Base-by-base conservation (phyloP, 2,329 filamentous ascomycete species). In the Hypoxylon sp. region DNA sequence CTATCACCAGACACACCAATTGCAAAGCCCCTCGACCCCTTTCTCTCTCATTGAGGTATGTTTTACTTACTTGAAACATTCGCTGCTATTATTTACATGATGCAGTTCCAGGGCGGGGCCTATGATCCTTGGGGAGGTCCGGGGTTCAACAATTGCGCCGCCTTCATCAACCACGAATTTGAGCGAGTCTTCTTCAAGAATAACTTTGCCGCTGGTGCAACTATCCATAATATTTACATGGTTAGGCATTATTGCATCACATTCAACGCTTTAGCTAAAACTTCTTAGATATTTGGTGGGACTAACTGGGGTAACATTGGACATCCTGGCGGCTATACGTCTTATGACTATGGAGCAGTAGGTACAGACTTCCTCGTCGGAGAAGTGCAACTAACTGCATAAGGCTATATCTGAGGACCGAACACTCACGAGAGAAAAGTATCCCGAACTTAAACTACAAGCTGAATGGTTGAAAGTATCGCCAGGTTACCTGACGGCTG, bases 301-400 rank as follows among this genome's bases (percentile, higher is more conserved):
- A 92, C 89, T 0, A 94, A 93, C 64, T 93, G 89, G 89, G 89
- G 89, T 0, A 91, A 91, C 54, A 71, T 90, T 3, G 87, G 88
- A 0, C 83, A 90, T 59, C 79, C 86, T 4, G 84, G 83, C 11
- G 84, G 79, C 2, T 86, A 85, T 53, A 84, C 81, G 0, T 79
- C 76, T 0, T 81, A 81, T 42, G 80, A 82, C 55, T 82, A 81
- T 30, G 78, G 73, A 3, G 72, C 76, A 6, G 75, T 78, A 8
- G 89, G 93, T 49, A 76, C 78, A 1, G 4, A 32, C 2, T 20
- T 15, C 32, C 12, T 25, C 7, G 6, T 25, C 11, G 7, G 13
- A 35, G 2, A 5, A 4, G 17, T 11, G n/a, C 21, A 55, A 40
- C 55, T 20, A 30, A 19, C 4, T 1, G 4, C 11, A n/a, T 19